Base-by-base conservation (phyloP, 179 eudicot species). In the Silene noctiflora region DNA sequence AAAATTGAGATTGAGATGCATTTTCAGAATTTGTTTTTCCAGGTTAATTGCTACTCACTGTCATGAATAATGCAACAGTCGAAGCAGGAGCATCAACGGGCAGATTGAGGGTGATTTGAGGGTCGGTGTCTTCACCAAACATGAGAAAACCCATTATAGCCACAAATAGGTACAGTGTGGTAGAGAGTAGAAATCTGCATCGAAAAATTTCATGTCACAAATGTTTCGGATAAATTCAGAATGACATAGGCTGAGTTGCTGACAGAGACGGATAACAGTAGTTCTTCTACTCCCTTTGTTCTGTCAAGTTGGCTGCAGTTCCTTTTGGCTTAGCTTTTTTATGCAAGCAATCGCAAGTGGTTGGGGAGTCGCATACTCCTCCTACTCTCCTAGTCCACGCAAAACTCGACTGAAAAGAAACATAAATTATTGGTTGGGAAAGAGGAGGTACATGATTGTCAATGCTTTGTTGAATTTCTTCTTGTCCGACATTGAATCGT, bases 401-500 rank as follows among this genome's bases (percentile, higher is more conserved):
- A 39, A 39, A 39, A 39, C 11, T 11, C 0, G 46, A 39, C 46
- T 39, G 46, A 39, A 39, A 11, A 11, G 46, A 39, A 39, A 8
- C 46, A 2, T 39, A 39, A 39, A 8, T 6, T 39, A 39, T 39
- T 39, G 46, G 10, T 39, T 39, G 10, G 46, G 46, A 39, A 39
- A 39, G 46, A 39, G 46, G 46, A 39, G 46, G 46, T 81, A 94
- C 98, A 86, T 86, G 78, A 85, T 79, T 33, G 81, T 64, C 14
- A 91, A 63, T 58, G 98, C 97, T 68, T 67, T 72, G 62, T 83
- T 86, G 82, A 91, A 94, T 78, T 90, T 86, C 61, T 80, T 84
- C 83, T 94, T 94, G 68, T 94, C 91, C 17, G 90, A 86, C 98
- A 94, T 94, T 25, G 98, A 91, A 59, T 91, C 96, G 80, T 94